Base-by-base conservation (phyloP, 1,284 basidiomycete genomes). In the Coniferiporia weirii region DNA sequence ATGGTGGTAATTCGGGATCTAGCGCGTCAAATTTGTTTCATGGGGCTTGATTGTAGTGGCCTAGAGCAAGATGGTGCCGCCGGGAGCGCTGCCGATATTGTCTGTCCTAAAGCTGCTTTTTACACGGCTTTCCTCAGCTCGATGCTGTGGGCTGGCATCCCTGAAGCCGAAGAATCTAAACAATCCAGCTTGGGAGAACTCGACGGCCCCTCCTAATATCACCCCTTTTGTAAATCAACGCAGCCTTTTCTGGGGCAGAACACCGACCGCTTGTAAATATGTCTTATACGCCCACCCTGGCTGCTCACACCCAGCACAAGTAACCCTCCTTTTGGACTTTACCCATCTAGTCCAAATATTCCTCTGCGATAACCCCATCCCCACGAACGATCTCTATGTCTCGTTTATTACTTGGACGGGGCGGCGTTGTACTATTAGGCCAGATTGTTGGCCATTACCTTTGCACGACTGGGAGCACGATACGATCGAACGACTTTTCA, bases 401-500 rank as follows among this genome's bases (percentile, higher is more conserved):
- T n/a, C 35, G 3, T 13, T 10, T 35, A 6, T 38, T 34, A 27
- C 49, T 47, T 32, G 32, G 47, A 35, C 45, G 6, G n/a, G 47
- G 27, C 32, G 47, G 46, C 47, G 32, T 53, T 60, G 53, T 55
- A 60, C 35, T 45, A 43, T 15, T 55, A 61, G 56, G 34, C 57
- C 12, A 47, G 13, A 27, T 15, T 55, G n/a, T 55, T 54, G 71
- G 68, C 71, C 69, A 63, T 65, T 64, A 61, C 63, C 57, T 64
- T 62, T 63, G 68, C 61, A 76, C 69, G 73, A 74, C 58, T 58
- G 60, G 64, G 66, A 70, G 67, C 66, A 73, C 64, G 51, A 61
- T 20, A 49, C 63, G 66, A 72, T 61, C 63, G 70, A 69, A 71
- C 59, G 53, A 71, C 76, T 78, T 79, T 74, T 79, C 77, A 80